Evolutionary conservation across 2,329 filamentous ascomycete genomes (phyloP).

Genomic region (Endothia cerciana): DNA sequence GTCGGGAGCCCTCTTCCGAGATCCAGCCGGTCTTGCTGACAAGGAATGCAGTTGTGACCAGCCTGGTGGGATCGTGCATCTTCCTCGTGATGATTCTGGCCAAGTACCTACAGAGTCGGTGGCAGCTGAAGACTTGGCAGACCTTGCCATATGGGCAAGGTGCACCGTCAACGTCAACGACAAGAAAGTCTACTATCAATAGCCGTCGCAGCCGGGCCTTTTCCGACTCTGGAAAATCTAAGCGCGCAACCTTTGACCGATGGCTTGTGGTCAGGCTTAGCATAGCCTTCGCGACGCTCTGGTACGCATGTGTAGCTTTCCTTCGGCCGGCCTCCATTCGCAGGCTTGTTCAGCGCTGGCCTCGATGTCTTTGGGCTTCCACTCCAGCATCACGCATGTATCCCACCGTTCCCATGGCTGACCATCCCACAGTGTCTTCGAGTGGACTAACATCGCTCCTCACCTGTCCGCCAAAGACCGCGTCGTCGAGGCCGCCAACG

Average conservation of each 20-base stretch:
- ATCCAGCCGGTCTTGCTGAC: not conserved
- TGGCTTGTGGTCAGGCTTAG: constrained; percentile 27
- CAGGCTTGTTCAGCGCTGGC: not conserved
- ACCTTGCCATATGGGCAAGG: not conserved
- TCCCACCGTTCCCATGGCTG: not conserved
- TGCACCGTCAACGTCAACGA: not conserved
- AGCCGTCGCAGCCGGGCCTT: constrained; percentile 16
- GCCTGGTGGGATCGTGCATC: constrained; percentile 20
- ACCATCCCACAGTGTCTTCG: constrained; percentile 17
- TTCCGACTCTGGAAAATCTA: not conserved
- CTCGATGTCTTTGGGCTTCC: not conserved
- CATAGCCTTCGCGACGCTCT: constrained; percentile 25
- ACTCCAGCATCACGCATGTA: not conserved
- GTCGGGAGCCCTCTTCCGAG: not conserved
- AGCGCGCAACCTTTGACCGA: constrained; percentile 19
- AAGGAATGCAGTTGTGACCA: constrained; percentile 15
- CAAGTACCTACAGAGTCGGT: constrained; percentile 26
- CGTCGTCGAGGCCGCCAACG: constrained; percentile 43
- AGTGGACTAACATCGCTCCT: constrained; percentile 22
- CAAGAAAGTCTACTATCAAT: not conserved
- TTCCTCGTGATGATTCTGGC: constrained; percentile 26
- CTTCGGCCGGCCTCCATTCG: not conserved
- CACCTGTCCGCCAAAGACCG: constrained; percentile 14
- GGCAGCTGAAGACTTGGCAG: constrained; percentile 20
- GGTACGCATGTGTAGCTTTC: constrained; percentile 13